phyloP scores from a whole-genome alignment of 2,329 filamentous ascomycete genomes.

The Cadophora luteo-olivacea region DNA sequence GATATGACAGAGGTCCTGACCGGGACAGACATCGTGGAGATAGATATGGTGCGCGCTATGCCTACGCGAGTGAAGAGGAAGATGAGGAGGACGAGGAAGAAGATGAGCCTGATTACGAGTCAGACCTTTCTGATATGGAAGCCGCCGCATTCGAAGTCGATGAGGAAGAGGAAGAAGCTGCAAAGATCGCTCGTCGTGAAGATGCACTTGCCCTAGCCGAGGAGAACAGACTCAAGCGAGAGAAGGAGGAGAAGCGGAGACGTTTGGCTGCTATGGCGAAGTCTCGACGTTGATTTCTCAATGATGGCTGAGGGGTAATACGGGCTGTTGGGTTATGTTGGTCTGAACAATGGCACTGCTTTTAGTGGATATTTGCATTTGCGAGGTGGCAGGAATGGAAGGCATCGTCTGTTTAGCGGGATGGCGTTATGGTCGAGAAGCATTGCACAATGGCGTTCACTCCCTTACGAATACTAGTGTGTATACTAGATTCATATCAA shows the following conservation, averaged over 20 bases:
- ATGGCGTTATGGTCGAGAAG: slow-evolving; percentile 22
- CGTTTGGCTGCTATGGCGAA: slow-evolving; percentile 44
- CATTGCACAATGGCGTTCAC: slow-evolving; percentile 13
- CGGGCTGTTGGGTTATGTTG: slow-evolving; percentile 6
- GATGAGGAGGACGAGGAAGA: slow-evolving; percentile 54
- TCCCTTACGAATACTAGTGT: neutral
- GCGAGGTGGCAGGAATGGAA: neutral
- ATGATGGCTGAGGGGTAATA: neutral
- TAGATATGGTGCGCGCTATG: slow-evolving; percentile 46
- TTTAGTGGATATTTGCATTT: slow-evolving; percentile 22
- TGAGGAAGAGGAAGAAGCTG: slow-evolving; percentile 69
- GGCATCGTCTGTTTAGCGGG: slow-evolving; percentile 26
- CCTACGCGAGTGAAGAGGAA: slow-evolving; percentile 44
- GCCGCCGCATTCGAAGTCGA: slow-evolving; percentile 77
- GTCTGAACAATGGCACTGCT: slow-evolving; percentile 14
- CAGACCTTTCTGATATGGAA: slow-evolving; percentile 77
- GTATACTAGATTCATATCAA: neutral
- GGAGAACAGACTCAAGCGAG: slow-evolving; percentile 65
- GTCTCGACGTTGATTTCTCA: slow-evolving; percentile 26
- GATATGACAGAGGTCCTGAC: slow-evolving; percentile 31
- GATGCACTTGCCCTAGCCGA: slow-evolving; percentile 69
- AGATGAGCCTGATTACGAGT: slow-evolving; percentile 69
- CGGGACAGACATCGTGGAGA: slow-evolving; percentile 27
- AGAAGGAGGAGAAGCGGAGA: slow-evolving; percentile 60
- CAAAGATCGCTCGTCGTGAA: slow-evolving; percentile 68